phyloP scores from a whole-genome alignment of 2,329 filamentous ascomycete genomes.

The Diatrype stigma region DNA sequence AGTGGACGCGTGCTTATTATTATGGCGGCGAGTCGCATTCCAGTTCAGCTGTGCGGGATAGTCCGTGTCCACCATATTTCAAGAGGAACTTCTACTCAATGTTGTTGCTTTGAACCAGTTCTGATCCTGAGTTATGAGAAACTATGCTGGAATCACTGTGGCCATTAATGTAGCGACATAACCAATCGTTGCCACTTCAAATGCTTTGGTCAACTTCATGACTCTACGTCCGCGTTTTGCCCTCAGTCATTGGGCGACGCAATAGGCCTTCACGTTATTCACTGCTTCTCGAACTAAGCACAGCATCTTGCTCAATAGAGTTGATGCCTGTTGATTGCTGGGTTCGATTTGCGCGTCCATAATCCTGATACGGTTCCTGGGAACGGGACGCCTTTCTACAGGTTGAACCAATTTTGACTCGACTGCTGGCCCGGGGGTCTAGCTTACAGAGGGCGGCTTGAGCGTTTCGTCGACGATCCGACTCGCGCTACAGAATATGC shows the following conservation, averaged over 20 bases:
- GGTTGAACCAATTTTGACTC: no score
- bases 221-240: no score
- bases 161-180: no score
- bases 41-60: background rate
- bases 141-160: background rate
- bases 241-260: no score
- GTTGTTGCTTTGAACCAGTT: background rate
- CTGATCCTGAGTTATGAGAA: background rate
- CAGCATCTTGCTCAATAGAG: no score
- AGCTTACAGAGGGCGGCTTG: background rate
- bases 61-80: background rate
- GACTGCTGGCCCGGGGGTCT: background rate
- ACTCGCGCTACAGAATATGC: slow-evolving; percentile 21
- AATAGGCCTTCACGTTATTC: no score
- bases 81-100: rapidly evolving
- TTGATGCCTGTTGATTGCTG: no score
- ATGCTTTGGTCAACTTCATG: background rate
- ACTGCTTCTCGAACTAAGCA: no score
- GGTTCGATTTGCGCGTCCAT: no score
- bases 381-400: no score
- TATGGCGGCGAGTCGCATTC: background rate
- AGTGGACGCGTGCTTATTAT: slow-evolving; percentile 1
- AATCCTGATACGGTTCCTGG: no score
- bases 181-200: background rate
- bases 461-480: background rate